phyloP scores from a whole-genome alignment of 371 early-diverging fungal genomes.

The Actinomortierella wolfii region DNA sequence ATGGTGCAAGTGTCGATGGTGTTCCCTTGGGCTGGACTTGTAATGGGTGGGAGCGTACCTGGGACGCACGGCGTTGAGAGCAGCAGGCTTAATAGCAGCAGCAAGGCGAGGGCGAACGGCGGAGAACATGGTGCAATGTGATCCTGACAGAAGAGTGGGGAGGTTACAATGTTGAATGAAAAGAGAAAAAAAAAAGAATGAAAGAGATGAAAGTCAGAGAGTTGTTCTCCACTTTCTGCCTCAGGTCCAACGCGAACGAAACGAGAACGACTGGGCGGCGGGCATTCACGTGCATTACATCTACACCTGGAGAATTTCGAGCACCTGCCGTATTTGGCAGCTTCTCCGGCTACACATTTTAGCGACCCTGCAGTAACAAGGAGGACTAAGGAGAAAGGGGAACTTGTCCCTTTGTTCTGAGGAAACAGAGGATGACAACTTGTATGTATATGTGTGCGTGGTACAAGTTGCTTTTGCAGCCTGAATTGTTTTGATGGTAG shows the following conservation, averaged over 20 bases:
- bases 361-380: too few species aligned
- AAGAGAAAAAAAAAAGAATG: conserved; percentile 5
- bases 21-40: not conserved
- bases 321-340: too few species aligned
- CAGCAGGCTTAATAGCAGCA: conserved; percentile 32
- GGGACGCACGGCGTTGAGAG: conserved; percentile 39
- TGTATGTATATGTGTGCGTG: too few species aligned
- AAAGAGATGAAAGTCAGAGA: conserved; percentile 4
- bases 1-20: not conserved
- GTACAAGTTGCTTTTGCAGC: too few species aligned
- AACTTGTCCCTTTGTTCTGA: too few species aligned
- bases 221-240: too few species aligned
- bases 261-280: not conserved
- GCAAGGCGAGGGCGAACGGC: conserved; percentile 43
- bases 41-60: conserved; percentile 16
- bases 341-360: too few species aligned
- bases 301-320: not conserved
- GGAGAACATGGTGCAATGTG: conserved; percentile 26
- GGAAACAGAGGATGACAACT: too few species aligned
- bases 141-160: conserved; percentile 3
- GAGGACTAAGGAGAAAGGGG: too few species aligned
- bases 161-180: conserved; percentile 5
- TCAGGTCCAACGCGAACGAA: too few species aligned
- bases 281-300: not conserved
- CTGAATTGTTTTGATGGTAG: too few species aligned